phyloP scores from a whole-genome alignment of 352 stramenopile species.

The Phytophthora nicotianae region DNA sequence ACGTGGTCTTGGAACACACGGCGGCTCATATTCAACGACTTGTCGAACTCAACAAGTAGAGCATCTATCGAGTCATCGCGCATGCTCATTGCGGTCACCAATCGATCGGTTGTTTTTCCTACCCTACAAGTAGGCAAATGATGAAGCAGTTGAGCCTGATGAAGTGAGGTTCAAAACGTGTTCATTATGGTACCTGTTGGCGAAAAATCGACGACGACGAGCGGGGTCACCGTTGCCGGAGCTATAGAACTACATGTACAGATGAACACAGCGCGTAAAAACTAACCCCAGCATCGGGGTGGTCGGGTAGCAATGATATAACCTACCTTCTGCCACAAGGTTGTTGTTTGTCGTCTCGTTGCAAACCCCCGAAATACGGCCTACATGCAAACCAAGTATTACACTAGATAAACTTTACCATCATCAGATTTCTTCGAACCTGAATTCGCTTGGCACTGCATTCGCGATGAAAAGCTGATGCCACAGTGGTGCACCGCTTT shows the following conservation, averaged over 20 bases:
- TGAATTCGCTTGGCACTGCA: conserved; percentile 63
- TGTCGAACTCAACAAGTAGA: conserved; percentile 79
- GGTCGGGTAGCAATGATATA: background rate
- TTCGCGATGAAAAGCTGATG: conserved; percentile 54
- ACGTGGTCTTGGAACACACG: conserved; percentile 54
- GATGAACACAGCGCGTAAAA: background rate
- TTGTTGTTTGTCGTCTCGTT: conserved; percentile 23
- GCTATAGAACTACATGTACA: conserved; percentile 78
- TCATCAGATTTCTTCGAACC: conserved; percentile 24
- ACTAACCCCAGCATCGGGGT: background rate
- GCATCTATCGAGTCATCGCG: conserved; percentile 83
- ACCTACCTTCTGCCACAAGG: conserved; percentile 42
- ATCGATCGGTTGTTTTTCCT: conserved; percentile 53
- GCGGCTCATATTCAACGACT: conserved; percentile 66
- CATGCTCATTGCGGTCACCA: conserved; percentile 62
- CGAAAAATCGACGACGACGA: conserved; percentile 65
- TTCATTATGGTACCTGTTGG: conserved; percentile 45
- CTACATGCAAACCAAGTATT: conserved; percentile 16
- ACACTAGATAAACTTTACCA: background rate
- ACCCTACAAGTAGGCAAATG: conserved; percentile 41
- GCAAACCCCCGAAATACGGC: conserved; percentile 42
- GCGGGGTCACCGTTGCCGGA: conserved; percentile 59
- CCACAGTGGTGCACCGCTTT: conserved; percentile 64
- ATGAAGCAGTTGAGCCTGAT: background rate
- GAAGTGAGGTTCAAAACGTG: background rate